phyloP scores from a whole-genome alignment of 306 rosid genomes.

The Sphenostylis stenocarpa region DNA sequence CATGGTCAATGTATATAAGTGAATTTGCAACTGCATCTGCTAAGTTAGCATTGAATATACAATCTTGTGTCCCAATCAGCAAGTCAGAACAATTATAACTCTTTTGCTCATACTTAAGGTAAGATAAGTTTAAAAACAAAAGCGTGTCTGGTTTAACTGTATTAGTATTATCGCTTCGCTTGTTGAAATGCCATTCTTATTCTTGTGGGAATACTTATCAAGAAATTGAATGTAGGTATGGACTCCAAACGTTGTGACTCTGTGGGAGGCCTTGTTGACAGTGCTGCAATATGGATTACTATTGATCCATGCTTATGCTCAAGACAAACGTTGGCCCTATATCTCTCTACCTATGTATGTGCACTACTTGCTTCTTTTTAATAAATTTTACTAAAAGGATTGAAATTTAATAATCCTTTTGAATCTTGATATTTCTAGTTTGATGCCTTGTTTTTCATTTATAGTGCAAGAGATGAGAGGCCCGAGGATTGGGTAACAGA shows the following conservation, averaged over 20 bases:
- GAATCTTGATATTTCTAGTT: slow-evolving; percentile 33
- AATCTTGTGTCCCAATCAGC: slow-evolving; percentile 15
- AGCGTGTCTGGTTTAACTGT: slow-evolving; percentile 28
- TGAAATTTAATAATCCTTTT: neutral
- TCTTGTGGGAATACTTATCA: slow-evolving; percentile 5
- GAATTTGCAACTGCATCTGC: slow-evolving; percentile 20
- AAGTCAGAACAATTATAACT: slow-evolving; percentile 22
- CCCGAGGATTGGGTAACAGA: slow-evolving; percentile 96
- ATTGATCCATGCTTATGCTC: slow-evolving; percentile 92
- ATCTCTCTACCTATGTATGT: slow-evolving; percentile 82
- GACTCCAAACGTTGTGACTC: slow-evolving; percentile 88
- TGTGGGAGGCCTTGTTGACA: slow-evolving; percentile 93
- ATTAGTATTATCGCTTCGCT: neutral
- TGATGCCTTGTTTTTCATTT: slow-evolving; percentile 34
- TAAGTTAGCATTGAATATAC: slow-evolving; percentile 10
- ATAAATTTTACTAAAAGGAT: neutral
- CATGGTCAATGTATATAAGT: slow-evolving; percentile 11
- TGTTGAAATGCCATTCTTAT: neutral
- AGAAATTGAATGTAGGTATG: slow-evolving; percentile 61
- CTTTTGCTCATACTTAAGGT: slow-evolving; percentile 9
- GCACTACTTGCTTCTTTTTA: slow-evolving; percentile 12
- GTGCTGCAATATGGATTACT: slow-evolving; percentile 81
- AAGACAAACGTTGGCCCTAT: slow-evolving; percentile 96
- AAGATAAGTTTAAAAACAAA: slow-evolving; percentile 17
- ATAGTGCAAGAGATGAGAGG: slow-evolving; percentile 77